Percentiles rank a stretch among this genome's conserved stretches.
Evolutionary conservation across 345 rosid species (phyloP).

Genomic region (Trapa incisa): DNA sequence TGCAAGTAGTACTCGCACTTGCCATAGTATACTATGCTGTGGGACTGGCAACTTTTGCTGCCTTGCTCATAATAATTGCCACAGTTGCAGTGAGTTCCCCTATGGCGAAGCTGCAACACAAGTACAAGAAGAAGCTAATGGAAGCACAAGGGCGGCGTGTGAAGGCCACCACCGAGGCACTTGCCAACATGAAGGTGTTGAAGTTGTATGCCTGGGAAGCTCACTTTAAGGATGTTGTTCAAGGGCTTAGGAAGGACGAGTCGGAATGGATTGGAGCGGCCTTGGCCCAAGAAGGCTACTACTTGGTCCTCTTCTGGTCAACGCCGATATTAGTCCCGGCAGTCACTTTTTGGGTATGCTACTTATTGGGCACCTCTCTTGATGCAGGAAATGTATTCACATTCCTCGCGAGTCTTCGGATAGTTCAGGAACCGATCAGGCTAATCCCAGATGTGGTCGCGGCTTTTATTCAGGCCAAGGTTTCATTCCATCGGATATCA

Average conservation of each 20-base stretch:
- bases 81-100: conserved; percentile 28
- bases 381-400: conserved; percentile 34
- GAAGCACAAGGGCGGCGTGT: conserved; percentile 28
- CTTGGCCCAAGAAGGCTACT: conserved; percentile 21
- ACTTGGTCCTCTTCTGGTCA: conserved; percentile 29
- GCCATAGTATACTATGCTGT: conserved; percentile 26
- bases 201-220: conserved; percentile 55
- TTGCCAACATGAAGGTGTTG: conserved; percentile 38
- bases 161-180: conserved; percentile 27
- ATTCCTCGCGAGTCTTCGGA: conserved; percentile 33
- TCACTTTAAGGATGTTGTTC: conserved; percentile 32
- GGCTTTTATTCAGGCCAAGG: conserved; percentile 36
- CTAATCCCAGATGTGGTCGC: conserved; percentile 34
- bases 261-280: conserved; percentile 17
- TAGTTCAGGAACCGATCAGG: conserved; percentile 36
- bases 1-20: conserved; percentile 34
- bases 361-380: conserved; percentile 29
- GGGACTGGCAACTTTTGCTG: conserved; percentile 34
- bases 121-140: conserved; percentile 31
- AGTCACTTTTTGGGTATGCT: conserved; percentile 37
- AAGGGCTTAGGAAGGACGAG: conserved; percentile 29
- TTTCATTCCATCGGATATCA: conserved; percentile 27
- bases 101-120: conserved; percentile 22
- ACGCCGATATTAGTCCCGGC: conserved; percentile 30
- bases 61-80: conserved; percentile 22